phyloP scores from a whole-genome alignment of 2,329 filamentous ascomycete genomes.

The Neonectria coccinea region DNA sequence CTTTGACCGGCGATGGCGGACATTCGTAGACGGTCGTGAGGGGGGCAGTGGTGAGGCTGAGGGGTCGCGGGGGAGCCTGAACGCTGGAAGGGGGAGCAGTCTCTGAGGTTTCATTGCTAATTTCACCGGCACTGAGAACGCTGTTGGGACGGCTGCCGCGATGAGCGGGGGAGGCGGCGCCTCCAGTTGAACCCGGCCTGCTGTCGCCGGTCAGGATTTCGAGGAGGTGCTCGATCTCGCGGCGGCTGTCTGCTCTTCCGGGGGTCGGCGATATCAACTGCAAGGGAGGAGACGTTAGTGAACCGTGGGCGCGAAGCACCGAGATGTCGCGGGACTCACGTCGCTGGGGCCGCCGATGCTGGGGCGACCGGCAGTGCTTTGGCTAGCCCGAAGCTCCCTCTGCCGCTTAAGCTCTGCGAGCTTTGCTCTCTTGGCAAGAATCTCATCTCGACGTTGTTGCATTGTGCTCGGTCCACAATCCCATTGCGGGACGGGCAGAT shows the following conservation, averaged over 20 bases:
- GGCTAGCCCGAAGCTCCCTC: conserved; percentile 83
- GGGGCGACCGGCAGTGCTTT: conserved; percentile 76
- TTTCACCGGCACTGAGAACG: conserved; percentile 82
- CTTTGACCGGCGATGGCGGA: conserved; percentile 78
- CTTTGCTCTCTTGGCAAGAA: conserved; percentile 95
- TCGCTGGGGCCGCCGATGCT: conserved; percentile 77
- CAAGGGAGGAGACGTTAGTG: conserved; percentile 26
- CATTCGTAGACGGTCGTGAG: conserved; percentile 85
- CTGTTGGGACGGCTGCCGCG: conserved; percentile 86
- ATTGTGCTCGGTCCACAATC: conserved; percentile 62
- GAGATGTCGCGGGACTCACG: conserved; percentile 62
- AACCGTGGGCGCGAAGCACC: conserved; percentile 30
- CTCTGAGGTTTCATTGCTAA: conserved; percentile 80
- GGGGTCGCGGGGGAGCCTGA: conserved; percentile 61
- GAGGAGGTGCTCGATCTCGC: conserved; percentile 88
- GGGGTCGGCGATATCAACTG: conserved; percentile 75
- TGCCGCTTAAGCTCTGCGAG: conserved; percentile 96
- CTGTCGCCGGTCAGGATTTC: conserved; percentile 85
- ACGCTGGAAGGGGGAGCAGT: conserved; percentile 61
- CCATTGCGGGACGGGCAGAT: conserved; percentile 59
- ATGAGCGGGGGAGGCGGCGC: conserved; percentile 73
- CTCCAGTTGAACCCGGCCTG: conserved; percentile 74
- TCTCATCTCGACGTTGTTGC: conserved; percentile 93
- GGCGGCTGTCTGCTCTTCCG: conserved; percentile 74
- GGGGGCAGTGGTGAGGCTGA: conserved; percentile 79